Percentiles rank a stretch among this genome's conserved stretches.
Evolutionary conservation across 176 grass and related monocot species (phyloP).

Genomic region (Calamus simplicifolius): DNA sequence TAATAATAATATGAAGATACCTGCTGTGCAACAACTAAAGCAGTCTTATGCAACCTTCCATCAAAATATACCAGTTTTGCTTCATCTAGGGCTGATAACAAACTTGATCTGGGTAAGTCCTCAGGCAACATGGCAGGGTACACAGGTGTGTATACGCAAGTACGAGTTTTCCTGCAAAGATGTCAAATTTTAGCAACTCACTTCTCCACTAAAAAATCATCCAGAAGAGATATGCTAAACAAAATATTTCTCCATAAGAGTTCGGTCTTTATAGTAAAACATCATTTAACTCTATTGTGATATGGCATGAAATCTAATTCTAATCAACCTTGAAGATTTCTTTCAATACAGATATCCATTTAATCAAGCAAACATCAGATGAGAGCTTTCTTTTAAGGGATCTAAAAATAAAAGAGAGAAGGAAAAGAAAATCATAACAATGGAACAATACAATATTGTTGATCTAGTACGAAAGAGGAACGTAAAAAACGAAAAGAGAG

Average conservation of each 20-base stretch:
- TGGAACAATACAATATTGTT: no score
- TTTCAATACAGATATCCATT: no score
- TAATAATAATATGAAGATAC: slow-evolving; percentile 10
- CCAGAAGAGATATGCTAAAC: no score
- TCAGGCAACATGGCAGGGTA: slow-evolving; percentile 34
- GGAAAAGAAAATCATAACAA: no score
- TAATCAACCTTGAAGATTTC: no score
- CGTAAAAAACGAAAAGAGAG: no score
- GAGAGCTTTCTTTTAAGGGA: no score
- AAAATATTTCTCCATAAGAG: not conserved
- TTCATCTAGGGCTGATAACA: slow-evolving; percentile 30
- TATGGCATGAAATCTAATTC: not conserved
- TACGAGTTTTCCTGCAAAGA: slow-evolving; percentile 36
- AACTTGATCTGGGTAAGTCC: slow-evolving; percentile 21
- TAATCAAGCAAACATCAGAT: no score
- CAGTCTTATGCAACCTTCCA: slow-evolving; percentile 31
- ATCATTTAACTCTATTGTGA: not conserved
- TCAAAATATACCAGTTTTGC: slow-evolving; percentile 35
- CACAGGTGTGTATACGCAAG: slow-evolving; percentile 36
- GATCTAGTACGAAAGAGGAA: no score
- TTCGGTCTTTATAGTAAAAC: slow-evolving; percentile 3
- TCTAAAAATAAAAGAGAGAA: no score
- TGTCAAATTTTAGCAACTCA: no score
- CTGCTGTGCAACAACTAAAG: slow-evolving; percentile 31
- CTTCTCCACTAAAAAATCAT: no score